Conservation (phyloP, 345 rosid genomes). For the Dipteronia sinensis region DNA sequence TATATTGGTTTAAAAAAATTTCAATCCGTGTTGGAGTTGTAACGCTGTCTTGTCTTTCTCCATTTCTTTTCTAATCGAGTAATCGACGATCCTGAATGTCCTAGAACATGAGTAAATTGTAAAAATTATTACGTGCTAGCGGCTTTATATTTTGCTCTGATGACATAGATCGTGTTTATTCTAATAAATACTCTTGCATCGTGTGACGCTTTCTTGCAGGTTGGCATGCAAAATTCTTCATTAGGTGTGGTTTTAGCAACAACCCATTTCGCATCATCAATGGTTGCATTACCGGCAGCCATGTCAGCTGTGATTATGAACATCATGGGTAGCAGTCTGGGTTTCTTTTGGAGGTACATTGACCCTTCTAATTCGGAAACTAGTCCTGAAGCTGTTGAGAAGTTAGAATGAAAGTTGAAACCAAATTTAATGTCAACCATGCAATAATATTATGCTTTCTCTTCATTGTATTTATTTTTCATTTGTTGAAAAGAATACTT, state of each 20-base stretch:
- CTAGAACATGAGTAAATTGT: background rate
- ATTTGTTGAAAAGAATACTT: background rate
- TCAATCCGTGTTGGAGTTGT: background rate
- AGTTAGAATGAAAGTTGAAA: background rate
- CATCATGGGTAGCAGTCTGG: conserved; percentile 64
- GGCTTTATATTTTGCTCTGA: background rate
- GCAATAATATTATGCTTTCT: background rate
- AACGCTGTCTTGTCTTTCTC: background rate
- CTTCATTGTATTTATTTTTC: background rate
- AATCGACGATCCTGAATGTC: background rate
- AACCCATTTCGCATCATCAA: conserved; percentile 58
- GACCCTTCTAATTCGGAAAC: conserved; percentile 31
- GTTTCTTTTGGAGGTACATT: conserved; percentile 51
- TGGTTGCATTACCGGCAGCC: conserved; percentile 60
- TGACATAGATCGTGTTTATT: background rate
- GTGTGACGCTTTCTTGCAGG: conserved; percentile 28
- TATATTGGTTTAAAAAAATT: background rate
- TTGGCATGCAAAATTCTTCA: conserved; percentile 78
- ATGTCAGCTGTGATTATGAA: conserved; percentile 73
- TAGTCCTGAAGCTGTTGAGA: conserved; percentile 12
- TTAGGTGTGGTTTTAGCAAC: conserved; percentile 68
- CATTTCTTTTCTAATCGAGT: too few relatives aligned
- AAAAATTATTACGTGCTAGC: background rate
- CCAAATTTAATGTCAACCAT: background rate
- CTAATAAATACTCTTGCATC: background rate